Percentiles rank a stretch among this genome's conserved stretches.
These are phyloP conservation scores for Cercospora citrullina DNA, from an alignment of 2,329 filamentous ascomycete genomes.

Conservation along the genomic window DNA sequence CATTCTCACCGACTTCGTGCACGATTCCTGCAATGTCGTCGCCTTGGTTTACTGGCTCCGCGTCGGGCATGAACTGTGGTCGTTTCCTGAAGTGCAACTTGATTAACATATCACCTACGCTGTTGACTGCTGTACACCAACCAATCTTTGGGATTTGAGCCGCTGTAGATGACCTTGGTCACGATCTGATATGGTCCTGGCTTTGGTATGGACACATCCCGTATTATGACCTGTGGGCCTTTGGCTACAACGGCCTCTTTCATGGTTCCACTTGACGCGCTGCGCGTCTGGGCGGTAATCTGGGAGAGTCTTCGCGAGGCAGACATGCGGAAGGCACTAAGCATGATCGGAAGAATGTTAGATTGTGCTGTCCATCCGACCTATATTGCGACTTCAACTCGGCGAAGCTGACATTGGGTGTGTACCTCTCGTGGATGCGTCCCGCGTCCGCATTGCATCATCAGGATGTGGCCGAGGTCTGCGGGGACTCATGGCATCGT, in stretches of 20 bases:
- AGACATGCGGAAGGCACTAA: slow-evolving; percentile 22
- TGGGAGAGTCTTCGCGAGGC: slow-evolving; percentile 25
- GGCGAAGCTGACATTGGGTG: slow-evolving; percentile 1
- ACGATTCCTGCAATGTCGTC: slow-evolving; percentile 48
- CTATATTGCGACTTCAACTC: neutral
- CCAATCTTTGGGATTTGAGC: slow-evolving; percentile 40
- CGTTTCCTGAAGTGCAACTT: slow-evolving; percentile 21
- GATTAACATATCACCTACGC: neutral
- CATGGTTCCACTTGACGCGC: slow-evolving; percentile 30
- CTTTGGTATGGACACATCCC: slow-evolving; percentile 46
- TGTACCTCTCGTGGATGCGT: neutral
- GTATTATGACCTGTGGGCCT: slow-evolving; percentile 41
- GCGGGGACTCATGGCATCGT: neutral
- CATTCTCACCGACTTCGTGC: slow-evolving; percentile 55
- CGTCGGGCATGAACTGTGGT: slow-evolving; percentile 20
- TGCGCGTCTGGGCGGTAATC: slow-evolving; percentile 24
- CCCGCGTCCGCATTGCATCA: slow-evolving; percentile 2
- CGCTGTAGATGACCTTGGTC: slow-evolving; percentile 37
- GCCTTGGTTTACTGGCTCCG: slow-evolving; percentile 34
- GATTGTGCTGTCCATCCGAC: neutral
- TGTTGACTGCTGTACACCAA: neutral
- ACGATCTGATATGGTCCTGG: slow-evolving; percentile 39
- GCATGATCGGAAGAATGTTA: slow-evolving; percentile 16
- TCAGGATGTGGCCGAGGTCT: slow-evolving; percentile 1
- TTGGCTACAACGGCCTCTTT: slow-evolving; percentile 42